A percentile compares a stretch with the other conserved stretches of the same genome.
phyloP scores from a whole-genome alignment of 2,329 filamentous ascomycete species.

The Phialophora verrucosa region DNA sequence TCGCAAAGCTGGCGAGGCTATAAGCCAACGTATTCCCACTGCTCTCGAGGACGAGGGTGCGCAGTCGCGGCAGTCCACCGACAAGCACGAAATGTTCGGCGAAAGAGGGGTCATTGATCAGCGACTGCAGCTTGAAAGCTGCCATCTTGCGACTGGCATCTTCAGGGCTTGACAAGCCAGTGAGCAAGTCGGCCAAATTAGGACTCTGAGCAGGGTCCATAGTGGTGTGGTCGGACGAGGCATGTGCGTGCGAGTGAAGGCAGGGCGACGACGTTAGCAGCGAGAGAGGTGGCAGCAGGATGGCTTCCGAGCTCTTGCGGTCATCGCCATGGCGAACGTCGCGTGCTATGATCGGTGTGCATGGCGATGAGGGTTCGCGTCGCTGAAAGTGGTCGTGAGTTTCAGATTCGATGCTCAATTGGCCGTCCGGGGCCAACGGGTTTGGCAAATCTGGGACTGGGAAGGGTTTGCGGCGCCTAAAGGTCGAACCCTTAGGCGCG shows the following conservation, averaged over 20 bases:
- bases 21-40: slow-evolving; percentile 96
- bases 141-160: slow-evolving; percentile 98
- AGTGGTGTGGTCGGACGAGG: slow-evolving; percentile 20
- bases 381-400: slow-evolving; percentile 3
- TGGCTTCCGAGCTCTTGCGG: slow-evolving; percentile 10
- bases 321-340: slow-evolving; percentile 24
- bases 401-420: slow-evolving; percentile 19
- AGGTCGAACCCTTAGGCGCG: slow-evolving; percentile 2
- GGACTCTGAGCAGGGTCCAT: slow-evolving; percentile 36
- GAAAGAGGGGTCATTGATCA: slow-evolving; percentile 94
- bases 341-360: slow-evolving; percentile 9
- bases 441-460: slow-evolving; percentile 9
- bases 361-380: slow-evolving; percentile 12
- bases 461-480: not conserved
- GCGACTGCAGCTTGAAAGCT: slow-evolving; percentile 94
- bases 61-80: slow-evolving; percentile 80
- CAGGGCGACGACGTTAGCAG: slow-evolving; percentile 22
- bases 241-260: slow-evolving; percentile 18
- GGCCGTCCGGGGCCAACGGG: slow-evolving; percentile 12
- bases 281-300: slow-evolving; percentile 19
- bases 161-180: slow-evolving; percentile 67
- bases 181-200: slow-evolving; percentile 63
- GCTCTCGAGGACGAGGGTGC: slow-evolving; percentile 80
- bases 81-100: slow-evolving; percentile 94
- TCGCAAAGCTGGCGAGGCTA: slow-evolving; percentile 84